Conservation (phyloP, 352 stramenopile species). For the Globisporangium perplexum region DNA sequence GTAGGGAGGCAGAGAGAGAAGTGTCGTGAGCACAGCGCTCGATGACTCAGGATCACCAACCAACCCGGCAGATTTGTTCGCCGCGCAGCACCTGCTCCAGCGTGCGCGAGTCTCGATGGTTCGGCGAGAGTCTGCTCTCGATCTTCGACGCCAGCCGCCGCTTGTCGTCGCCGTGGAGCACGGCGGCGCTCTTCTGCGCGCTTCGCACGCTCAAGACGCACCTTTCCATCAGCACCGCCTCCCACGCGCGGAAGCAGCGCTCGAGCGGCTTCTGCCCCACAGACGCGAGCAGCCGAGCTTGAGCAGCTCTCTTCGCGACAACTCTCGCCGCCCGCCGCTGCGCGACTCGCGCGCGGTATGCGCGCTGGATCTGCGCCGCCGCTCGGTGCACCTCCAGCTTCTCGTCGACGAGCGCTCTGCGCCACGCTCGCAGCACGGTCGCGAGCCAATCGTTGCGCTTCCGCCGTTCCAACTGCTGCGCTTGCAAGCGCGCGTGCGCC, state of each 20-base stretch:
- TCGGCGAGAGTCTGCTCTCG: conserved; percentile 8
- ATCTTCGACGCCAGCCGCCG: conserved; percentile 10
- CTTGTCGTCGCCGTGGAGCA: conserved; percentile 11
- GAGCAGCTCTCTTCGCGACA: conserved; percentile 44
- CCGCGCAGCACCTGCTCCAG: conserved; percentile 42
- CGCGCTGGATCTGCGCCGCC: conserved; percentile 41
- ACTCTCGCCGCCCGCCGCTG: conserved; percentile 32
- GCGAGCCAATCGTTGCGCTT: conserved; percentile 12
- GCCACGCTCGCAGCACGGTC: conserved; percentile 23
- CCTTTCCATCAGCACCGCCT: conserved; percentile 42
- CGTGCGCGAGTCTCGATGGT: conserved; percentile 13
- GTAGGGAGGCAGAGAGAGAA: neutral
- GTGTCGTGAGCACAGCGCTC: neutral
- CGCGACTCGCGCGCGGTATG: conserved; percentile 33
- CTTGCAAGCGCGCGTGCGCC: conserved; percentile 10
- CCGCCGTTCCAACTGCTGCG: conserved; percentile 7
- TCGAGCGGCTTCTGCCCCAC: conserved; percentile 50
- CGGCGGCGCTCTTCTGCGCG: conserved; percentile 10
- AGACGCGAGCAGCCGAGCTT: conserved; percentile 34
- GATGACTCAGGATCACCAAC: too few relatives aligned
- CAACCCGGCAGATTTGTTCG: neutral
- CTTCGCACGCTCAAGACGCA: conserved; percentile 33
- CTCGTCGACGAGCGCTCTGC: conserved; percentile 8
- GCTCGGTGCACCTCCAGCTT: conserved; percentile 18
- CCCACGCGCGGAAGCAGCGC: conserved; percentile 55